Evolutionary conservation across 1,284 basidiomycete genomes (phyloP), one percentile per base, ranked within the genome.

Genomic region (Rhizoctonia solani): DNA sequence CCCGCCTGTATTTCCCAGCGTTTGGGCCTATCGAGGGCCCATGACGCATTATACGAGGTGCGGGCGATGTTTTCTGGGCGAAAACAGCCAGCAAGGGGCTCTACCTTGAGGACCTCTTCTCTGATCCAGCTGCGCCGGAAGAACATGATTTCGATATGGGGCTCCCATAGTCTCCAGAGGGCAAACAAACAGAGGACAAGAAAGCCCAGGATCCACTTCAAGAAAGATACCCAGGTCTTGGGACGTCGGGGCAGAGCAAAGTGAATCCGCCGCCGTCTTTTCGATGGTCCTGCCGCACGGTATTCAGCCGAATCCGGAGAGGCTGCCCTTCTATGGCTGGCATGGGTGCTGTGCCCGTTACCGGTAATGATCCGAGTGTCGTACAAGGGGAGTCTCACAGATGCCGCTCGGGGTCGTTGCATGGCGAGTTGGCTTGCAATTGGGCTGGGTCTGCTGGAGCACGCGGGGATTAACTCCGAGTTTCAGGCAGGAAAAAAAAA

Each of bases 91-190:
- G 84, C 78, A 16, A 93, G 80, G 1, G 85, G 81, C 1, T 78
- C 77, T 13, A 90, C 74, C n/a, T 82, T 77, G 9, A 84, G 78
- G 42, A 95, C 84, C 72, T 93, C 89, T 29, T 81, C 75, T 67
- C 81, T 76, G 37, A 94, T 81, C 92, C 93, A 95, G 52, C 79
- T 78, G 29, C 88, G 83, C 71, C 83, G 82, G 77, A 92, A 93
- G 72, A 92, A 83, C 25, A 87, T 81, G 23, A 94, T 78, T 77
- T 95, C 93, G 71, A 95, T 76, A 75, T 94, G 92, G 3, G 90
- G 83, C 75, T 95, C 89, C 78, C 86, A 93, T 30, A 83, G 74
- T 71, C 83, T 81, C 66, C 85, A 76, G 16, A 83, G 81, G 19
- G 82, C 63, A 50, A 87, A 68, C 32, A 87, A 54, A 21, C 65